These are phyloP conservation scores for Phytophthora lateralis DNA, from an alignment of 352 stramenopile genomes.

Conservation along the genomic window DNA sequence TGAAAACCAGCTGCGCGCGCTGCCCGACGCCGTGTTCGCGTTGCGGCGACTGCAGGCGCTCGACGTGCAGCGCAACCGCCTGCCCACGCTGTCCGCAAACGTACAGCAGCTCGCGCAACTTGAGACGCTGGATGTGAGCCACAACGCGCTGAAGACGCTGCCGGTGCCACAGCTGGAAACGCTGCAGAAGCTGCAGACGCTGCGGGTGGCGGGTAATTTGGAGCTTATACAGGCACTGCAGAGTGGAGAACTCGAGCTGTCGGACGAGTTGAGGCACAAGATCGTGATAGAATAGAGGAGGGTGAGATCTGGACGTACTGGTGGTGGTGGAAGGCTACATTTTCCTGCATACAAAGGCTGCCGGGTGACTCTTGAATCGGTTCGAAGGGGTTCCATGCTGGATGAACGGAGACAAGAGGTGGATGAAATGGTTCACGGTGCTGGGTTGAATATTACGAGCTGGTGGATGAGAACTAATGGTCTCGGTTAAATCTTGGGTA, in stretches of 20 bases:
- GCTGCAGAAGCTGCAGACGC: constrained; percentile 40
- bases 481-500: constrained; percentile 52
- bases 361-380: not conserved
- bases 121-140: constrained; percentile 62
- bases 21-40: constrained; percentile 83
- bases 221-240: constrained; percentile 27
- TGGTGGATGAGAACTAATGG: not conserved
- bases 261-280: constrained; percentile 39
- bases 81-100: constrained; percentile 51
- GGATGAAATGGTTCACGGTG: not conserved
- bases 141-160: constrained; percentile 57
- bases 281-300: constrained; percentile 34
- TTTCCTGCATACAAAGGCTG: not conserved
- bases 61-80: constrained; percentile 68
- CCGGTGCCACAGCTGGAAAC: constrained; percentile 47
- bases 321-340: not conserved
- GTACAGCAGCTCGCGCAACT: constrained; percentile 58
- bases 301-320: not conserved
- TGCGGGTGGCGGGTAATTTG: constrained; percentile 57
- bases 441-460: not conserved
- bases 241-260: constrained; percentile 16
- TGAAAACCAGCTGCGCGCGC: constrained; percentile 70
- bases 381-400: not conserved
- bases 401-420: not conserved
- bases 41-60: constrained; percentile 63